These are phyloP conservation scores for Stachybotrys chartarum DNA, from an alignment of 2,329 filamentous ascomycete species.

Conservation along the genomic window DNA sequence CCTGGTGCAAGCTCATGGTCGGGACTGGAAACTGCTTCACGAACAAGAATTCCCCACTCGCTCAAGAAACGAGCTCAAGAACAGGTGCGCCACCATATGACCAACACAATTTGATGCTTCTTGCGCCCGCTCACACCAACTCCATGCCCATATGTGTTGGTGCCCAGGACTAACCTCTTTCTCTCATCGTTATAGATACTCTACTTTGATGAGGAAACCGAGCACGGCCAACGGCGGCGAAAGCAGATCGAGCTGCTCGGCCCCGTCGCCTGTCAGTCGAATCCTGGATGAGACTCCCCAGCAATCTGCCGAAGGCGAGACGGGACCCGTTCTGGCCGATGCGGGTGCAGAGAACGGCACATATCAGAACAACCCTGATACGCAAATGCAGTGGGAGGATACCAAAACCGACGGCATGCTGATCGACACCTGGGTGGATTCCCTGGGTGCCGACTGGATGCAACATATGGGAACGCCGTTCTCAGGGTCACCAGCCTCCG, in stretches of 20 bases:
- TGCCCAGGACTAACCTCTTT: background rate
- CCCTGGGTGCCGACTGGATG: background rate
- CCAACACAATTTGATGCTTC: no score
- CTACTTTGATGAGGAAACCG: background rate
- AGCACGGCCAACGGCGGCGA: background rate
- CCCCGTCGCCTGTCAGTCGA: background rate
- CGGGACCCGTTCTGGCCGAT: background rate
- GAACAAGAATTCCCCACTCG: constrained; percentile 8
- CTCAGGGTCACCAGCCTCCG: background rate
- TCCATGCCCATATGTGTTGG: no score
- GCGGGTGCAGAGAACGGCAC: background rate
- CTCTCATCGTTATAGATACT: background rate
- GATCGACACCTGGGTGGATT: background rate
- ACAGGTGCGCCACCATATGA: constrained; percentile 1
- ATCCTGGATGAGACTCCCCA: background rate
- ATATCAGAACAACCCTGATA: background rate
- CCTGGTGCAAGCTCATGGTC: constrained; percentile 9
- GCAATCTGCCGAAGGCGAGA: background rate
- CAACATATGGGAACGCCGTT: constrained; percentile 1
- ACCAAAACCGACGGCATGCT: background rate
- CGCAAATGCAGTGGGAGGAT: background rate
- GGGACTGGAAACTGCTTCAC: constrained; percentile 15
- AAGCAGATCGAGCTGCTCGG: background rate
- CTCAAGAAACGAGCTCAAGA: constrained; percentile 16
- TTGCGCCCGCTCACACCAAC: no score